These are phyloP conservation scores for Phaeosphaeriaceae sp. DNA, from an alignment of 2,329 filamentous ascomycete genomes.

Conservation along the genomic window DNA sequence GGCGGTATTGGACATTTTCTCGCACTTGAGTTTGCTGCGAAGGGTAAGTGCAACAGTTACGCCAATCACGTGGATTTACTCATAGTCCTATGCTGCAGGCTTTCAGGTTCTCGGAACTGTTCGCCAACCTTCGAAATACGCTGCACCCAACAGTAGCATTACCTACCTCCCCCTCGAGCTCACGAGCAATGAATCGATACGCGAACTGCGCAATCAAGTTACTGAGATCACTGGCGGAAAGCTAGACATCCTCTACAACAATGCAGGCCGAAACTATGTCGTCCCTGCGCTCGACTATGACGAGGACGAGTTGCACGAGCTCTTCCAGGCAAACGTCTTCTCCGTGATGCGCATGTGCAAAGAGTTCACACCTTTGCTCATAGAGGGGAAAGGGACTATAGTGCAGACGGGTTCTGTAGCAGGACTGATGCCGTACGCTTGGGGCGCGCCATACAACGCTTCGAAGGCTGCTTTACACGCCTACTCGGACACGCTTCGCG, in stretches of 20 bases:
- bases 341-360: slow-evolving; percentile 65
- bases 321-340: slow-evolving; percentile 59
- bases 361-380: slow-evolving; percentile 62
- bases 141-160: slow-evolving; percentile 58
- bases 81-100: slow-evolving; percentile 38
- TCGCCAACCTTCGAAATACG: slow-evolving; percentile 57
- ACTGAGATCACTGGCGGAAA: slow-evolving; percentile 54
- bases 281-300: slow-evolving; percentile 65
- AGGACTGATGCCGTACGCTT: slow-evolving; percentile 47
- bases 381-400: slow-evolving; percentile 54
- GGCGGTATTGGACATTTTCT: slow-evolving; percentile 67
- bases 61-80: background rate
- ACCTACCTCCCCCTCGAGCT: slow-evolving; percentile 64
- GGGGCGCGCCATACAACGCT: slow-evolving; percentile 60
- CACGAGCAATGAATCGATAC: slow-evolving; percentile 58
- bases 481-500: slow-evolving; percentile 64
- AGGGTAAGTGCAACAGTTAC: slow-evolving; percentile 33
- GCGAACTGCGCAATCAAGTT: slow-evolving; percentile 55
- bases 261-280: slow-evolving; percentile 64
- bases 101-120: slow-evolving; percentile 66
- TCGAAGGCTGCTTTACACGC: slow-evolving; percentile 66
- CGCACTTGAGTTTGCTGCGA: slow-evolving; percentile 62
- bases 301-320: slow-evolving; percentile 34
- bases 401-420: slow-evolving; percentile 56
- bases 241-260: slow-evolving; percentile 66